These are phyloP conservation scores for Fraxinus baroniana DNA, from an alignment of 305 asterid species.

Conservation along the genomic window DNA sequence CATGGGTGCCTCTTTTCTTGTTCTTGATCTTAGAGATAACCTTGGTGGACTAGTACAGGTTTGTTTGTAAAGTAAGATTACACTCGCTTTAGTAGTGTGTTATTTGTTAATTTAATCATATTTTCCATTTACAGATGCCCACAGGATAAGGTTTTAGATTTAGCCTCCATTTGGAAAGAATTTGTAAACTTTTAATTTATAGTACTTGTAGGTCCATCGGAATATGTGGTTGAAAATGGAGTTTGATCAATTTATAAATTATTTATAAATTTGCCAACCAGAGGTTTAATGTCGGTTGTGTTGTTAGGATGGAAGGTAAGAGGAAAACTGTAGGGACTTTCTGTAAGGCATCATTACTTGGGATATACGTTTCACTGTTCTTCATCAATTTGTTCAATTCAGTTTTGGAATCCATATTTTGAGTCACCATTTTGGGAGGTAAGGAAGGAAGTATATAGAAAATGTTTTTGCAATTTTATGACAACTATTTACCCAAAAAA, in stretches of 20 bases:
- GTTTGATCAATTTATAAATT: background rate
- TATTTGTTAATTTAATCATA: conserved; percentile 9
- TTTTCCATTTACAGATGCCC: conserved; percentile 9
- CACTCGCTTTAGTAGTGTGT: conserved; percentile 20
- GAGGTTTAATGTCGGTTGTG: background rate
- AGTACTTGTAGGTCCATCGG: background rate
- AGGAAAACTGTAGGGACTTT: conserved; percentile 4
- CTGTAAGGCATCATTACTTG: background rate
- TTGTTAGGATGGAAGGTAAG: conserved; percentile 9
- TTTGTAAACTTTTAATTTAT: background rate
- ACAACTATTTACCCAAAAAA: background rate
- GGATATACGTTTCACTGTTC: background rate
- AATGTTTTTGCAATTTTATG: conserved; percentile 16
- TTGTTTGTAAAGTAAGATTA: conserved; percentile 23
- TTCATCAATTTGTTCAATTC: background rate
- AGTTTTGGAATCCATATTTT: background rate
- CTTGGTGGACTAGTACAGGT: conserved; percentile 99
- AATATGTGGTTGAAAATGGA: background rate
- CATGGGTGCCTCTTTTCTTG: conserved; percentile 83
- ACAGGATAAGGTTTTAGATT: background rate
- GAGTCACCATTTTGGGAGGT: background rate
- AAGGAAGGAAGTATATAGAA: background rate
- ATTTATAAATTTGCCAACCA: background rate
- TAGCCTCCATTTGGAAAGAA: background rate
- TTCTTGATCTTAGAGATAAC: conserved; percentile 98